These are phyloP conservation scores for Penicillium sclerotigenum DNA, from an alignment of 2,329 filamentous ascomycete genomes.

Conservation along the genomic window DNA sequence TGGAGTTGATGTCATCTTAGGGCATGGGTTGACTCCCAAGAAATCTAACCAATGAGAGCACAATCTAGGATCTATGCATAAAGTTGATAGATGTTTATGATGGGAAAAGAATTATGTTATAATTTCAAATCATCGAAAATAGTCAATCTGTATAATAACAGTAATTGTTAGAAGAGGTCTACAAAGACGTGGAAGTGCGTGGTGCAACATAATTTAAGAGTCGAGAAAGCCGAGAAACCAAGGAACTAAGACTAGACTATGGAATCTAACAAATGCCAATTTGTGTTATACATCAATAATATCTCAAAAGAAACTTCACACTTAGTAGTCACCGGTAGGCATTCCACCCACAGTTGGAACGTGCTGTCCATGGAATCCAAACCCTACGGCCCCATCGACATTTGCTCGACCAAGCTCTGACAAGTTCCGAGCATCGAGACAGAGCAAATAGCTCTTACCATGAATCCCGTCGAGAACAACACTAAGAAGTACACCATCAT, in stretches of 20 bases:
- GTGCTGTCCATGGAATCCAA: slow-evolving; percentile 54
- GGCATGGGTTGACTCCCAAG: neutral
- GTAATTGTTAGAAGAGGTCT: neutral
- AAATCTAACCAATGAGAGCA: neutral
- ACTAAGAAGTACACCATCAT: slow-evolving; percentile 53
- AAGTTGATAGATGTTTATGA: neutral
- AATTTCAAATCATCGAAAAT: neutral
- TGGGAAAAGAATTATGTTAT: neutral
- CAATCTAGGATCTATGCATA: neutral
- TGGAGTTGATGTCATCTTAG: neutral
- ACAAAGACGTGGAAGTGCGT: neutral
- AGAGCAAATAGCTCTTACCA: slow-evolving; percentile 53
- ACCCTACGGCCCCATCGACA: slow-evolving; percentile 48
- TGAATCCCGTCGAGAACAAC: slow-evolving; percentile 52
- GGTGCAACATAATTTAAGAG: neutral
- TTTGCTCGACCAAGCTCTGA: slow-evolving; percentile 51
- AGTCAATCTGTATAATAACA: neutral
- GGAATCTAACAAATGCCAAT: neutral
- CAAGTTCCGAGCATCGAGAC: slow-evolving; percentile 50
- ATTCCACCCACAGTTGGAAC: slow-evolving; percentile 24
- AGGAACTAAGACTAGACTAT: neutral
- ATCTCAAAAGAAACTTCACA: neutral
- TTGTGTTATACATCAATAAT: neutral
- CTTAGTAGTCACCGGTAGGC: slow-evolving; percentile 29
- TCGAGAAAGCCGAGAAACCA: neutral